phyloP scores from a whole-genome alignment of 768 basidiomycete genomes.

The Auriscalpium vulgare region DNA sequence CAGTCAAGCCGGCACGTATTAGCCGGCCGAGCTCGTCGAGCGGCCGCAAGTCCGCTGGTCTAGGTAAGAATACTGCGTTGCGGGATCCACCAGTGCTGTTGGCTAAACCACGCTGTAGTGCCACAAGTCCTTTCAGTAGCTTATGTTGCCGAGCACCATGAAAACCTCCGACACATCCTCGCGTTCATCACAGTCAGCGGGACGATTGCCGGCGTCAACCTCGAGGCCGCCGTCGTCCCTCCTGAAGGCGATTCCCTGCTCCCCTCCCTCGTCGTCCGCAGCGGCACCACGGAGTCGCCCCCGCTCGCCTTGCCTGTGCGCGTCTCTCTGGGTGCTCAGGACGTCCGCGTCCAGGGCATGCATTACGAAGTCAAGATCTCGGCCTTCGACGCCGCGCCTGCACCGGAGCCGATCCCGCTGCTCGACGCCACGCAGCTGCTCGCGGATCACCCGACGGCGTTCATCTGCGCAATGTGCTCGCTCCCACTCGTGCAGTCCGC shows the following conservation, averaged over 20 bases:
- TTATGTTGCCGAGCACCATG: slow-evolving; percentile 74
- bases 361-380: slow-evolving; percentile 71
- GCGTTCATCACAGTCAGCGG: slow-evolving; percentile 61
- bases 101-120: background rate
- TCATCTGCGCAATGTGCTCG: slow-evolving; percentile 75
- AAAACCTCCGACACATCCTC: slow-evolving; percentile 73
- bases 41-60: slow-evolving; percentile 17
- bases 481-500: slow-evolving; percentile 54
- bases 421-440: slow-evolving; percentile 66
- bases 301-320: slow-evolving; percentile 50
- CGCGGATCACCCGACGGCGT: slow-evolving; percentile 47
- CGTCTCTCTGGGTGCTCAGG: slow-evolving; percentile 52
- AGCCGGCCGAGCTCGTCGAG: slow-evolving; percentile 22
- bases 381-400: slow-evolving; percentile 19
- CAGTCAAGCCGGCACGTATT: slow-evolving; percentile 11
- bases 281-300: slow-evolving; percentile 46
- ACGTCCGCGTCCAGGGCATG: slow-evolving; percentile 41
- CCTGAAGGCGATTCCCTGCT: slow-evolving; percentile 23
- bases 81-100: background rate
- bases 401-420: slow-evolving; percentile 32
- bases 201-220: slow-evolving; percentile 37
- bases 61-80: slow-evolving; percentile 15
- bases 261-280: slow-evolving; percentile 47
- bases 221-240: slow-evolving; percentile 61
- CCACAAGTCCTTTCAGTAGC: slow-evolving; percentile 28